These are phyloP conservation scores for Monosporascus sp. DNA, from an alignment of 2,329 filamentous ascomycete species.

Conservation along the genomic window DNA sequence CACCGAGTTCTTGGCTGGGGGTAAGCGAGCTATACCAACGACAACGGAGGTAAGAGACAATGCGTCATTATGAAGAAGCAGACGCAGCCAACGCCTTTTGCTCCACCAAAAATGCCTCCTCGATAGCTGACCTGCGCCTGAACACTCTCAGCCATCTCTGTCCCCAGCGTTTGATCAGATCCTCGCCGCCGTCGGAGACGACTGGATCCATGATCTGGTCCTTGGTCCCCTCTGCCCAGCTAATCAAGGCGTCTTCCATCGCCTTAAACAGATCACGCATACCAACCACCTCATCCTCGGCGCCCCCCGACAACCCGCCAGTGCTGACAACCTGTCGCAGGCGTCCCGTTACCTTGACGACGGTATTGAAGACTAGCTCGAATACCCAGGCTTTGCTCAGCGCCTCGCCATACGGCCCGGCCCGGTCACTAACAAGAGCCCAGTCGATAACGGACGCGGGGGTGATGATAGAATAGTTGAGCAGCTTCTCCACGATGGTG, in stretches of 20 bases:
- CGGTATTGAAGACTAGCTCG: slow-evolving; percentile 84
- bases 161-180: slow-evolving; percentile 73
- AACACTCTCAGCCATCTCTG: slow-evolving; percentile 84
- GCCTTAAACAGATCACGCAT: slow-evolving; percentile 77
- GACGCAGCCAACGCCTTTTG: slow-evolving; percentile 5
- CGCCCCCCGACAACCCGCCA: slow-evolving; percentile 47
- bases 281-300: slow-evolving; percentile 58
- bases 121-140: slow-evolving; percentile 72
- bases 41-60: no score
- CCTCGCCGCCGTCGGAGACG: slow-evolving; percentile 49
- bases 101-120: slow-evolving; percentile 55
- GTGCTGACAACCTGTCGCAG: slow-evolving; percentile 73
- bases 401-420: slow-evolving; percentile 53
- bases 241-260: slow-evolving; percentile 71
- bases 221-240: slow-evolving; percentile 67
- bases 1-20: no score
- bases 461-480: slow-evolving; percentile 93
- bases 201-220: slow-evolving; percentile 67
- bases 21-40: no score
- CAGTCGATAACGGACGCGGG: slow-evolving; percentile 84
- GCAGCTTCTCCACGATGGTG: slow-evolving; percentile 89
- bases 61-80: neutral
- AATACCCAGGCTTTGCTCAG: slow-evolving; percentile 75
- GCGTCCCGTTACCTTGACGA: slow-evolving; percentile 83
- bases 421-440: slow-evolving; percentile 62